Evolutionary conservation across 805 yeast species (phyloP).

Genomic region (Schwanniomyces polymorphus): DNA sequence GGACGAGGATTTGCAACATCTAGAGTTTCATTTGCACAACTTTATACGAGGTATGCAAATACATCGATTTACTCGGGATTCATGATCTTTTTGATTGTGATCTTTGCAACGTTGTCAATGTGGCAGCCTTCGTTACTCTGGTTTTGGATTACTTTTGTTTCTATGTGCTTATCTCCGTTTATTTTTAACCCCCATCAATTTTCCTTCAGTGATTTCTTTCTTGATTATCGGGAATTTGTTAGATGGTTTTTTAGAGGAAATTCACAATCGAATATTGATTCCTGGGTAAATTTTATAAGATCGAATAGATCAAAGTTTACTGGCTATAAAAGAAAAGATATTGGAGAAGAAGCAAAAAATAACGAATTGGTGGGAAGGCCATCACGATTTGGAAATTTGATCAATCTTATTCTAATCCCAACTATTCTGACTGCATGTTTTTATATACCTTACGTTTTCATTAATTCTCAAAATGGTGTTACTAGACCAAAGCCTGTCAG

Average conservation of each 20-base stretch:
- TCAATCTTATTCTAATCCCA: constrained; percentile 17
- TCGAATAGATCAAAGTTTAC: constrained; percentile 19
- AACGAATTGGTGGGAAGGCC: constrained; percentile 7
- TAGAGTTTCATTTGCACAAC: constrained; percentile 65
- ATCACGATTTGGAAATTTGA: constrained; percentile 12
- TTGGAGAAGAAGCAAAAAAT: not conserved
- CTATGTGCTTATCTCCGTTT: constrained; percentile 50
- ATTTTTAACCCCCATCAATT: constrained; percentile 57
- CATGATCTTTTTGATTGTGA: constrained; percentile 62
- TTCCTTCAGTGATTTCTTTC: constrained; percentile 44
- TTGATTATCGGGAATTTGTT: constrained; percentile 49
- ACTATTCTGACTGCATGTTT: constrained; percentile 12
- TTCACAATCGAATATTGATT: constrained; percentile 58
- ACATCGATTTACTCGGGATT: constrained; percentile 80
- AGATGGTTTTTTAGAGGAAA: constrained; percentile 87
- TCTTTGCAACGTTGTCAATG: constrained; percentile 77
- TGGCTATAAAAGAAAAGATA: constrained; percentile 17
- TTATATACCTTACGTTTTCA: constrained; percentile 72
- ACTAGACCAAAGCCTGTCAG: constrained; percentile 26
- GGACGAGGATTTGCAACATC: constrained; percentile 94
- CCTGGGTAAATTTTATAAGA: constrained; percentile 74
- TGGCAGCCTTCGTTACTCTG: constrained; percentile 73
- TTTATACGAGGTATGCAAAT: constrained; percentile 76
- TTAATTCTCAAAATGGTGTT: constrained; percentile 88
- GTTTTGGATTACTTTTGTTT: constrained; percentile 52